Evolutionary conservation across 202 grass and related monocot species (phyloP).

Genomic region (Setaria italica): DNA sequence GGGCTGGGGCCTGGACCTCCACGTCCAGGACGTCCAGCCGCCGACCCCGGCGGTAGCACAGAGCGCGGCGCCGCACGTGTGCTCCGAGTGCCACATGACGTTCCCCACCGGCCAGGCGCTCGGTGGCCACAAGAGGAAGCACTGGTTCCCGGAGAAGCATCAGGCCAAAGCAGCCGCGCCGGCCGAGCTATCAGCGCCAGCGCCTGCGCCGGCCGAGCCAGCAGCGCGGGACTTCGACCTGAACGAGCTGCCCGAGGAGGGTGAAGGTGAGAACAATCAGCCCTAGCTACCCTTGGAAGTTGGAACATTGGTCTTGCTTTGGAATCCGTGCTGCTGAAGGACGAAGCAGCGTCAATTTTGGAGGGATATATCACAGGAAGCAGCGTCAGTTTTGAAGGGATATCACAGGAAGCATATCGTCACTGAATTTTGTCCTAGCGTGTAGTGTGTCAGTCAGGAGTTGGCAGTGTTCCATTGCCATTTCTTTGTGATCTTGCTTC

Average conservation of each 20-base stretch:
- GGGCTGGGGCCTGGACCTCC: background rate
- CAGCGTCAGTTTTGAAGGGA: background rate
- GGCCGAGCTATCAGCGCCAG: background rate
- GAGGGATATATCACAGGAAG: background rate
- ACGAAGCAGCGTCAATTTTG: conserved; percentile 2
- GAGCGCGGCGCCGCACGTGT: conserved; percentile 18
- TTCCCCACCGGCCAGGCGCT: conserved; percentile 67
- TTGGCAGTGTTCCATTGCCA: background rate
- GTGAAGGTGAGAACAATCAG: background rate
- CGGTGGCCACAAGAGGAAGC: conserved; percentile 71
- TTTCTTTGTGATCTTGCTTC: background rate
- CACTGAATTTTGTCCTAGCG: background rate
- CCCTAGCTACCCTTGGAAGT: conserved; percentile 10
- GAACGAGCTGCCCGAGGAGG: conserved; percentile 44
- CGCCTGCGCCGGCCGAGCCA: background rate
- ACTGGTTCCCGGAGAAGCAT: conserved; percentile 42
- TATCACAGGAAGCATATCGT: background rate
- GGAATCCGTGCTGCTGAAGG: conserved; percentile 8
- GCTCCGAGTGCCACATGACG: conserved; percentile 36
- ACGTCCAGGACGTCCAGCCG: background rate
- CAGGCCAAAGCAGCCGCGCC: background rate
- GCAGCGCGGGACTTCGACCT: conserved; percentile 39
- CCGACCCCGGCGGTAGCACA: background rate
- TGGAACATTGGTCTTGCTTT: conserved; percentile 10
- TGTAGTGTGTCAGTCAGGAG: background rate